Percentiles rank a stretch among this genome's conserved stretches.
phyloP scores from a whole-genome alignment of 768 basidiomycete species.

The Phaffia tasmanica region DNA sequence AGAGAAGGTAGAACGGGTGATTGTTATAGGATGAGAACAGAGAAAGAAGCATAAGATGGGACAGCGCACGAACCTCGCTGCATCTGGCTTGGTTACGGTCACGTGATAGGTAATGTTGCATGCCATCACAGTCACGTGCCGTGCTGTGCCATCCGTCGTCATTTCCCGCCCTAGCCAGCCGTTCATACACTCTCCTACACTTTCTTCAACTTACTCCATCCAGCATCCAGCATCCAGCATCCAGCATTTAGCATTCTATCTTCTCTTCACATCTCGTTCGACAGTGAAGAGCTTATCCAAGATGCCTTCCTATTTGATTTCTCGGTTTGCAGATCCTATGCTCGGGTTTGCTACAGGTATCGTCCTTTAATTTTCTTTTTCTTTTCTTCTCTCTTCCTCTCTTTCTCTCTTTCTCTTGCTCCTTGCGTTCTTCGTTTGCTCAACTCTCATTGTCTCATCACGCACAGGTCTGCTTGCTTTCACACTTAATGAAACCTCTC shows the following conservation, averaged over 20 bases:
- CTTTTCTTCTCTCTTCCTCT: not conserved
- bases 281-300: not conserved
- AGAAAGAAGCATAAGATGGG: not conserved
- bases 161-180: not conserved
- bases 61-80: not conserved
- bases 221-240: no score
- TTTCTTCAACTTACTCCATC: not conserved
- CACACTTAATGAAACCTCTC: constrained; percentile 37
- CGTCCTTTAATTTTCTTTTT: not conserved
- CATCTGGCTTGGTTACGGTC: not conserved
- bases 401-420: not conserved
- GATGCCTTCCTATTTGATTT: constrained; percentile 13
- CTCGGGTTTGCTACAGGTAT: constrained; percentile 13
- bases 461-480: constrained; percentile 34
- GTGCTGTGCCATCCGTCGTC: no score
- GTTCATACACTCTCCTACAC: not conserved
- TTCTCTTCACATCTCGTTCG: no score
- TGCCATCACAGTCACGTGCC: no score
- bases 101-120: not conserved
- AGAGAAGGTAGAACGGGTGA: not conserved
- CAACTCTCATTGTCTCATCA: constrained; percentile 27
- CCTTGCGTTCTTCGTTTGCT: constrained; percentile 32
- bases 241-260: no score
- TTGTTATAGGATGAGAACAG: not conserved
- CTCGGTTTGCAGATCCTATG: constrained; percentile 1